Percentiles rank a stretch among this genome's conserved stretches.
phyloP scores from a whole-genome alignment of 768 basidiomycete species.

The Tricholoma sp. region DNA sequence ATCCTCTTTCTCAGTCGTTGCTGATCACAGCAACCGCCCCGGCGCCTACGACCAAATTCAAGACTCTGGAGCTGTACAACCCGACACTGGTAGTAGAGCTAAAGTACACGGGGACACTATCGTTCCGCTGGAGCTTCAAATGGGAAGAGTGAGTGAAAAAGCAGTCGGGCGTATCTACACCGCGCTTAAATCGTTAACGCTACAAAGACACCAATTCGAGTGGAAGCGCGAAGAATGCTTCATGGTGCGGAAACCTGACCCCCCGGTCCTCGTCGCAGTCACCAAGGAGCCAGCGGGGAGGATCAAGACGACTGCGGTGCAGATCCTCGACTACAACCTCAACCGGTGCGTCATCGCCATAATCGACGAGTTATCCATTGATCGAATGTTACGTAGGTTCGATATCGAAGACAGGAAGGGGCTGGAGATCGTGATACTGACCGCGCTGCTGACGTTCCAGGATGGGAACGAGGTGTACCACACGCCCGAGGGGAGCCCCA shows the following conservation, averaged over 20 bases:
- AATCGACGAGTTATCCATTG: background rate
- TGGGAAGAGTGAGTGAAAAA: slow-evolving; percentile 87
- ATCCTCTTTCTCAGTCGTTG: slow-evolving; percentile 69
- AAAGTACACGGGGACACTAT: slow-evolving; percentile 66
- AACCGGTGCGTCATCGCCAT: slow-evolving; percentile 45
- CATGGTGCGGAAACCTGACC: slow-evolving; percentile 81
- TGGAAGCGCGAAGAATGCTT: slow-evolving; percentile 85
- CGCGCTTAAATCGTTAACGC: too few species aligned
- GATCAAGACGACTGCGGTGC: slow-evolving; percentile 59
- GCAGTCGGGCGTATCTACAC: too few species aligned
- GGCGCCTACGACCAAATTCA: slow-evolving; percentile 60
- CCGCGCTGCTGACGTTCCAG: slow-evolving; percentile 71
- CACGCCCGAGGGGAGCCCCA: slow-evolving; percentile 13
- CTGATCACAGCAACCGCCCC: slow-evolving; percentile 65
- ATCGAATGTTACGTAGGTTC: slow-evolving; percentile 54
- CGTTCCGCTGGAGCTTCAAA: slow-evolving; percentile 73
- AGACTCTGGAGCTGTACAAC: slow-evolving; percentile 72
- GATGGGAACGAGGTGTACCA: slow-evolving; percentile 61
- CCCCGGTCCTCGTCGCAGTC: slow-evolving; percentile 78
- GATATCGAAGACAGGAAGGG: slow-evolving; percentile 85
- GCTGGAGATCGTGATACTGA: slow-evolving; percentile 76
- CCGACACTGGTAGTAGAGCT: slow-evolving; percentile 67
- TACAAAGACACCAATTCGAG: slow-evolving; percentile 69
- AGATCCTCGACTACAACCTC: slow-evolving; percentile 83
- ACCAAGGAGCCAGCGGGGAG: slow-evolving; percentile 71